These are phyloP conservation scores for Sugiyamaella novakii DNA, from an alignment of 1,139 yeast genomes.

Conservation along the genomic window DNA sequence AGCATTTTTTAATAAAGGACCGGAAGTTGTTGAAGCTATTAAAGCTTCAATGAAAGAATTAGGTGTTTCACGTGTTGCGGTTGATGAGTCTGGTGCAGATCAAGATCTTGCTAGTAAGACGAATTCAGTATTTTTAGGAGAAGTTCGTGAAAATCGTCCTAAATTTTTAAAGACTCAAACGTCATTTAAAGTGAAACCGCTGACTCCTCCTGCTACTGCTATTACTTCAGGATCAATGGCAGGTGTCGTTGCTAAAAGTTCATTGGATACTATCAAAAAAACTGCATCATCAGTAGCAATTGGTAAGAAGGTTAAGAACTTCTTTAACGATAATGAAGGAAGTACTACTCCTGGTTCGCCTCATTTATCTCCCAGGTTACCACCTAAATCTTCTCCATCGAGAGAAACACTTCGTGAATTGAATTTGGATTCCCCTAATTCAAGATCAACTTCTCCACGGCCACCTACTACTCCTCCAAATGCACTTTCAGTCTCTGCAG, in stretches of 20 bases:
- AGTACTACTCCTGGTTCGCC: conserved; percentile 15
- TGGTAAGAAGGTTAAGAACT: conserved; percentile 6
- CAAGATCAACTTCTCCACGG: background rate
- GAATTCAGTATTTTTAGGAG: conserved; percentile 1
- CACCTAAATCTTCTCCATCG: conserved; percentile 1
- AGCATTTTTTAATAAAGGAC: conserved; percentile 53
- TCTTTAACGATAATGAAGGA: conserved; percentile 12
- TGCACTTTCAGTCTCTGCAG: conserved; percentile 11
- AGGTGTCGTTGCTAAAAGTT: background rate
- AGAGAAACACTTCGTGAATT: conserved; percentile 6
- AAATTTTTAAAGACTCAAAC: conserved; percentile 13
- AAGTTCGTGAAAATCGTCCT: conserved; percentile 10
- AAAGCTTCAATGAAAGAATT: conserved; percentile 23
- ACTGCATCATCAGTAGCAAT: conserved; percentile 10
- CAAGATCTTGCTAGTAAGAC: conserved; percentile 15
- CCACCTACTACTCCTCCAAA: conserved; percentile 3
- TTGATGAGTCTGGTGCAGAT: conserved; percentile 9
- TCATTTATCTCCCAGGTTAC: conserved; percentile 5
- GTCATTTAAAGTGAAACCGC: conserved; percentile 5
- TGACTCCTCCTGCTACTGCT: background rate
- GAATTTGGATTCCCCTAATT: conserved; percentile 7
- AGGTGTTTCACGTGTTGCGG: conserved; percentile 27
- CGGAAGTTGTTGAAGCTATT: conserved; percentile 27
- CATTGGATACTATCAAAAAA: conserved; percentile 7
- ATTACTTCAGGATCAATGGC: background rate